These are phyloP conservation scores for Lunularia cruciata DNA, from an alignment of 225 moss, liverwort and hornwort genomes.

Conservation along the genomic window DNA sequence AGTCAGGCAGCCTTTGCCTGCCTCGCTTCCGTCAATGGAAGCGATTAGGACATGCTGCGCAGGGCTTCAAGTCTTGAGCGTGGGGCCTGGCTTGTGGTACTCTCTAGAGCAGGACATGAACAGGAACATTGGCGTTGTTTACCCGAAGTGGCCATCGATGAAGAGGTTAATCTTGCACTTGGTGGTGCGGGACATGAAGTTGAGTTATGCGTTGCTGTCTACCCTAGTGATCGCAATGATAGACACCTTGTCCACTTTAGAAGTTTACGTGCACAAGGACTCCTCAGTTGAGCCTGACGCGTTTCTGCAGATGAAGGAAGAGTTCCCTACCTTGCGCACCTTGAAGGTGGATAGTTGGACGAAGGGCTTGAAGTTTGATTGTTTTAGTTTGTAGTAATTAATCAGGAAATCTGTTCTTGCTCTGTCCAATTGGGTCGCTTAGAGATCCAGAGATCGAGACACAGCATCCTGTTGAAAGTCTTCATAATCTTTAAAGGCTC, in stretches of 20 bases:
- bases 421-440: too few species aligned
- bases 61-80: slow-evolving; percentile 41
- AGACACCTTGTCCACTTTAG: slow-evolving; percentile 43
- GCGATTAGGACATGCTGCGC: slow-evolving; percentile 31
- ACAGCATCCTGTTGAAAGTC: too few species aligned
- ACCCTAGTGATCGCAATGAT: slow-evolving; percentile 35
- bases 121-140: slow-evolving; percentile 21
- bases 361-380: slow-evolving; percentile 68
- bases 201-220: slow-evolving; percentile 42
- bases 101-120: slow-evolving; percentile 38
- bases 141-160: slow-evolving; percentile 46
- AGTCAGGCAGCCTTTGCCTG: slow-evolving; percentile 28
- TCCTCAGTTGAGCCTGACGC: slow-evolving; percentile 37
- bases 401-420: too few species aligned
- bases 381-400: slow-evolving; percentile 62
- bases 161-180: slow-evolving; percentile 58
- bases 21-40: slow-evolving; percentile 40
- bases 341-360: slow-evolving; percentile 62
- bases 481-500: too few species aligned
- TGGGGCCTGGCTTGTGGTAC: slow-evolving; percentile 68
- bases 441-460: too few species aligned
- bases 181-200: slow-evolving; percentile 54
- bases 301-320: slow-evolving; percentile 36
- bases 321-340: neutral
- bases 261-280: slow-evolving; percentile 70